Evolutionary conservation across 305 asterid genomes (phyloP).

Genomic region (Fraxinus nigra): DNA sequence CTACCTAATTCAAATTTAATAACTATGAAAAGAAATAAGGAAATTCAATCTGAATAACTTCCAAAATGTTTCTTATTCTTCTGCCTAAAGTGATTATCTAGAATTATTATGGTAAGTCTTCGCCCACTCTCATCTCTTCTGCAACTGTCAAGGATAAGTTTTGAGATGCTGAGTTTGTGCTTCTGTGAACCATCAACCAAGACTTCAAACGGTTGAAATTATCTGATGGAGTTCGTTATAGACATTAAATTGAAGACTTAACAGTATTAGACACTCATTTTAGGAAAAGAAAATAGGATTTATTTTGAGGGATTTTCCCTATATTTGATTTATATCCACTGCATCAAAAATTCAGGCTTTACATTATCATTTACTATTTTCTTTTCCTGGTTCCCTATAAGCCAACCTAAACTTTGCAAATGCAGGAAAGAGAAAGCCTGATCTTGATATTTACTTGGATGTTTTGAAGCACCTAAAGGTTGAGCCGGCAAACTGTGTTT

Average conservation of each 20-base stretch:
- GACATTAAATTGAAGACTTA: neutral
- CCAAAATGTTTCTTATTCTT: neutral
- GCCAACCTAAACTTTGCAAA: slow-evolving; percentile 17
- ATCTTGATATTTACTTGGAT: slow-evolving; percentile 66
- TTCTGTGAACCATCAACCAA: neutral
- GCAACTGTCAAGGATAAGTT: neutral
- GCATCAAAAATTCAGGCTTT: slow-evolving; percentile 11
- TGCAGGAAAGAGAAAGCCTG: slow-evolving; percentile 92
- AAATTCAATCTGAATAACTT: neutral
- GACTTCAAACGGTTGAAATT: neutral
- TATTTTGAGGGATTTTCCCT: neutral
- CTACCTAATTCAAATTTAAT: neutral
- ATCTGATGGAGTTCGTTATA: neutral
- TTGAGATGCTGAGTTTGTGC: neutral
- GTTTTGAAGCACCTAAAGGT: slow-evolving; percentile 64
- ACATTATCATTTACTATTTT: slow-evolving; percentile 1
- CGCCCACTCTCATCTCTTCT: neutral
- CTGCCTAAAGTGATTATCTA: neutral
- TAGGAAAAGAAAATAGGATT: neutral
- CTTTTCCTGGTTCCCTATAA: neutral
- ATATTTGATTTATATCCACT: neutral
- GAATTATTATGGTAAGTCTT: neutral
- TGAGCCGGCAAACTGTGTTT: slow-evolving; percentile 65
- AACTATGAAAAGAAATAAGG: neutral
- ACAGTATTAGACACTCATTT: neutral